These are phyloP conservation scores for Skeletonema tropicum DNA, from an alignment of 108 stramenopile species.

Conservation along the genomic window DNA sequence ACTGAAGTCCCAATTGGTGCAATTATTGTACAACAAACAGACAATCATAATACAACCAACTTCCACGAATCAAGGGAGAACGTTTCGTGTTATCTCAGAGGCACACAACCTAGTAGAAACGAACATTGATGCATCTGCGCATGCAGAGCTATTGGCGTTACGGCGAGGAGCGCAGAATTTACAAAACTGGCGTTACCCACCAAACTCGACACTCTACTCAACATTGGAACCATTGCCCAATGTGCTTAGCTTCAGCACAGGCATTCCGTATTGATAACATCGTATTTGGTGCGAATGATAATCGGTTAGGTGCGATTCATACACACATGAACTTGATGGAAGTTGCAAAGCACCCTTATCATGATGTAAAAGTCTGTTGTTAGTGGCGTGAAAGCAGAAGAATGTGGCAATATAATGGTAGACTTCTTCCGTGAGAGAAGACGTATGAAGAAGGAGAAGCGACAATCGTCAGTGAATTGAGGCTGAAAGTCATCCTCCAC, in stretches of 20 bases:
- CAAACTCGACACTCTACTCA: slow-evolving; percentile 77
- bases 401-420: slow-evolving; percentile 69
- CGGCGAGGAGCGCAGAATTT: slow-evolving; percentile 58
- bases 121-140: slow-evolving; percentile 80
- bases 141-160: slow-evolving; percentile 84
- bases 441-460: slow-evolving; percentile 28
- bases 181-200: slow-evolving; percentile 79
- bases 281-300: slow-evolving; percentile 85
- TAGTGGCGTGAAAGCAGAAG: slow-evolving; percentile 62
- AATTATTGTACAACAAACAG: slow-evolving; percentile 52
- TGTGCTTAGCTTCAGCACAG: slow-evolving; percentile 85
- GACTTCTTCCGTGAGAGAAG: slow-evolving; percentile 74
- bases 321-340: slow-evolving; percentile 73
- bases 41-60: slow-evolving; percentile 2
- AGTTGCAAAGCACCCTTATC: slow-evolving; percentile 78
- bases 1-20: slow-evolving; percentile 89
- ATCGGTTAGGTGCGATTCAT: slow-evolving; percentile 78
- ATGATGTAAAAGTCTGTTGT: slow-evolving; percentile 63
- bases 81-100: slow-evolving; percentile 60
- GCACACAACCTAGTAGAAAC: slow-evolving; percentile 84
- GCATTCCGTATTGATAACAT: slow-evolving; percentile 81
- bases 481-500: background rate
- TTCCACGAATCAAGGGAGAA: slow-evolving; percentile 12
- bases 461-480: background rate
- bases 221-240: slow-evolving; percentile 92